These are phyloP conservation scores for Aspergillus steynii DNA, from an alignment of 495 filamentous ascomycete genomes.

Conservation along the genomic window DNA sequence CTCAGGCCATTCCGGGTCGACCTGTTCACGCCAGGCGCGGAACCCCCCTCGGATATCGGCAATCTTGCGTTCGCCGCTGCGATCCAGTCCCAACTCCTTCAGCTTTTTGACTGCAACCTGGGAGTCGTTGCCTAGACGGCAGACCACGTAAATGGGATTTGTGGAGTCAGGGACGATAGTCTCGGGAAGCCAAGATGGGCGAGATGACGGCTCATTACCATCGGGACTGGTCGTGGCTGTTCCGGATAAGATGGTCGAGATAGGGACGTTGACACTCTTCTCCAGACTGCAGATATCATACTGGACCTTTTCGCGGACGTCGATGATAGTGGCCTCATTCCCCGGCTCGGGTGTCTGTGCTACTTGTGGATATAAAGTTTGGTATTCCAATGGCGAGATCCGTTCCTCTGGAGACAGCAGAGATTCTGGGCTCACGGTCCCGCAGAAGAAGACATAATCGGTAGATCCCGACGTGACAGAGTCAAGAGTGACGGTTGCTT, in stretches of 20 bases:
- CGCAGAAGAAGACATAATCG: conserved; percentile 83
- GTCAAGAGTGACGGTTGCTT: conserved; percentile 59
- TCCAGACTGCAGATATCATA: conserved; percentile 73
- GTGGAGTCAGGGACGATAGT: conserved; percentile 26
- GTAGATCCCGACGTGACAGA: conserved; percentile 62
- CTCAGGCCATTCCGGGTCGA: conserved; percentile 72
- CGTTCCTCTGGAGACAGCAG: conserved; percentile 60
- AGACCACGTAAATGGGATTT: conserved; percentile 71
- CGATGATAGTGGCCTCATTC: conserved; percentile 60
- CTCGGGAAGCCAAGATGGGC: conserved; percentile 48
- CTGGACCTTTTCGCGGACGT: conserved; percentile 81
- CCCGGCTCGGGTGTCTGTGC: background rate
- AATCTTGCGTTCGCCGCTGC: conserved; percentile 57
- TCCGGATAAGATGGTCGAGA: conserved; percentile 55
- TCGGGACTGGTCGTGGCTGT: conserved; percentile 8
- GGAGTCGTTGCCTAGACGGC: conserved; percentile 85
- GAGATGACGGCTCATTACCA: conserved; percentile 13
- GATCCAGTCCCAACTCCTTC: conserved; percentile 64
- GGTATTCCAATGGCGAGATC: conserved; percentile 59
- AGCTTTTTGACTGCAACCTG: conserved; percentile 73
- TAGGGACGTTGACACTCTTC: conserved; percentile 75
- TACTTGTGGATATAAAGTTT: conserved; percentile 16
- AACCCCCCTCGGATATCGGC: conserved; percentile 82
- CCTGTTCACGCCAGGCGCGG: conserved; percentile 75
- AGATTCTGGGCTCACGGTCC: conserved; percentile 48